Conservation (phyloP, 2,329 filamentous ascomycete genomes). For the Cadophora gregata region DNA sequence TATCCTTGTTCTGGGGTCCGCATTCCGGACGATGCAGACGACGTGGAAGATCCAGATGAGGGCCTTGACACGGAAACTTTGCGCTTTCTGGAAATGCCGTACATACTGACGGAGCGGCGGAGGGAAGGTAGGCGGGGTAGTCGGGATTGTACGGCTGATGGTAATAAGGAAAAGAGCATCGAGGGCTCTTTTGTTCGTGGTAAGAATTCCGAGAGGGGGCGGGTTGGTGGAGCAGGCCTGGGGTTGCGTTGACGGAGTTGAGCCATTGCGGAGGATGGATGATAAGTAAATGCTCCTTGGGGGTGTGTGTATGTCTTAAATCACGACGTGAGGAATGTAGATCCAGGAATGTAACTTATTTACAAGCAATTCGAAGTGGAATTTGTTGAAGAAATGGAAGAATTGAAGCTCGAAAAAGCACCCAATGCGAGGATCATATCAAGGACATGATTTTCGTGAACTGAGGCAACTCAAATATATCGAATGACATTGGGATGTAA, state of each 20-base stretch:
- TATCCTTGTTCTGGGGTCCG: conserved; percentile 38
- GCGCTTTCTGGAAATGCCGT: conserved; percentile 27
- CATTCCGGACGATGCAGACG: conserved; percentile 35
- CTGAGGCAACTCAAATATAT: not conserved
- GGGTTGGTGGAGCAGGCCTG: conserved; percentile 7
- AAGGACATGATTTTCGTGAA: not conserved
- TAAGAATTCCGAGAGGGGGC: conserved; percentile 27
- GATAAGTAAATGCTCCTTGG: not conserved
- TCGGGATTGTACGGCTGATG: conserved; percentile 56
- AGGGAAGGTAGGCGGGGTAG: conserved; percentile 59
- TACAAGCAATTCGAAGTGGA: not conserved
- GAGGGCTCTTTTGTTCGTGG: conserved; percentile 44
- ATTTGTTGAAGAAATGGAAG: not conserved
- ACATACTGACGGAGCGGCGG: conserved; percentile 47
- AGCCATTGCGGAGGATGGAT: conserved; percentile 10
- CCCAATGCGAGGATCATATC: conserved; percentile 1
- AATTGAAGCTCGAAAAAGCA: conserved; percentile 10
- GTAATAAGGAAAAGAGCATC: conserved; percentile 60
- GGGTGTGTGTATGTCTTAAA: not conserved
- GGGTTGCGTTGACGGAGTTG: conserved; percentile 18
- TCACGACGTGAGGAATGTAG: not conserved
- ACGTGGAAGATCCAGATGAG: conserved; percentile 26
- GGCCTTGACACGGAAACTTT: conserved; percentile 38
- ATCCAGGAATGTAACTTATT: not conserved
- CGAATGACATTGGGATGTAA: not conserved